These are phyloP conservation scores for Jamesozyma gamospora DNA, from an alignment of 805 yeast genomes.

Conservation along the genomic window DNA sequence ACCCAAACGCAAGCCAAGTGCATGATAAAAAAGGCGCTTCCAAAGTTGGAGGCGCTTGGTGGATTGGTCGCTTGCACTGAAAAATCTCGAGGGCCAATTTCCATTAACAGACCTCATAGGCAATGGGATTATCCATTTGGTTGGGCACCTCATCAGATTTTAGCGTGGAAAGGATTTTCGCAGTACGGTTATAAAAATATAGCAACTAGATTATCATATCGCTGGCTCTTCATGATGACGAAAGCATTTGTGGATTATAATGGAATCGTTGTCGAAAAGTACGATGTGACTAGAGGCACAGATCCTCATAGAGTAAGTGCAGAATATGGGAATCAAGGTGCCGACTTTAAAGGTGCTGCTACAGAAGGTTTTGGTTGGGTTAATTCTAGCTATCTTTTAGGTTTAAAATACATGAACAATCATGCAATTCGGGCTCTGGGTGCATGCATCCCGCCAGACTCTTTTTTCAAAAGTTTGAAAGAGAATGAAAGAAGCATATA, in stretches of 20 bases:
- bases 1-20: conserved; percentile 54
- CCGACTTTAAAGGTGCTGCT: conserved; percentile 82
- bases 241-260: conserved; percentile 82
- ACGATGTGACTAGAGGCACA: conserved; percentile 71
- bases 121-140: conserved; percentile 98
- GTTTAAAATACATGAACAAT: conserved; percentile 52
- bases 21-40: conserved; percentile 46
- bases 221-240: conserved; percentile 83
- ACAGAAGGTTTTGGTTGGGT: conserved; percentile 98
- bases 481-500: conserved; percentile 32
- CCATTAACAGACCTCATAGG: conserved; percentile 64
- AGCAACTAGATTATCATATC: conserved; percentile 60
- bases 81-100: conserved; percentile 58
- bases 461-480: conserved; percentile 42
- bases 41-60: conserved; percentile 72
- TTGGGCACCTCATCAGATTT: conserved; percentile 96
- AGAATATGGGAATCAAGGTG: conserved; percentile 96
- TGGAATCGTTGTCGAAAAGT: conserved; percentile 91
- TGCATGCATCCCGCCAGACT: conserved; percentile 60
- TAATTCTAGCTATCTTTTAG: conserved; percentile 71
- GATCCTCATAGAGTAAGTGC: conserved; percentile 89
- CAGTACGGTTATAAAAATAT: conserved; percentile 59
- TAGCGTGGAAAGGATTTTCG: conserved; percentile 80
- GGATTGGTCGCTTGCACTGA: conserved; percentile 81
- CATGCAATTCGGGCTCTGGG: conserved; percentile 70